These are phyloP conservation scores for Salicornia ramosissima DNA, from an alignment of 148 eudicot genomes.

Conservation along the genomic window DNA sequence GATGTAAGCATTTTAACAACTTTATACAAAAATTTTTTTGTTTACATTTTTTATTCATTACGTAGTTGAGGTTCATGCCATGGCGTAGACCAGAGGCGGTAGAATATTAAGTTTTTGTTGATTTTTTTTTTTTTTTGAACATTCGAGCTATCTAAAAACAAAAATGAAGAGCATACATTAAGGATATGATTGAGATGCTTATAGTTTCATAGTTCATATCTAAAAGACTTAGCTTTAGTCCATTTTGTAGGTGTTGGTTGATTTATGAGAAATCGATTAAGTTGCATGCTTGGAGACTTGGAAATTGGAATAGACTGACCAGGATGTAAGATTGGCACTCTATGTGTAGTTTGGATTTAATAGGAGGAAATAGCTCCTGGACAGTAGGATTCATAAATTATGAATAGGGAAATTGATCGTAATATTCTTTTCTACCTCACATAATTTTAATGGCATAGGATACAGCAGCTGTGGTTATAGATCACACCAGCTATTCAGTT, in stretches of 20 bases:
- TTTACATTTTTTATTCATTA: too few species aligned
- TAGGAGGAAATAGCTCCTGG: background rate
- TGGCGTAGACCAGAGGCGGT: background rate
- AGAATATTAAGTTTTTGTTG: background rate
- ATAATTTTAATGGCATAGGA: conserved; percentile 33
- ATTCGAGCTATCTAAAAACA: too few species aligned
- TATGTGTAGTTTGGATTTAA: background rate
- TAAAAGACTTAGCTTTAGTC: background rate
- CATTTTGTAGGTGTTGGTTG: background rate
- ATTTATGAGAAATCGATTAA: background rate
- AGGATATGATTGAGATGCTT: too few species aligned
- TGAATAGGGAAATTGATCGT: background rate
- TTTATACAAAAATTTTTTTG: too few species aligned
- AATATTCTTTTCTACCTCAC: background rate
- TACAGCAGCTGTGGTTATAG: conserved; percentile 53
- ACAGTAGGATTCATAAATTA: background rate
- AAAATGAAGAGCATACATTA: too few species aligned
- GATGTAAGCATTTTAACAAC: conserved; percentile 31
- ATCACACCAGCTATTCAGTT: conserved; percentile 57
- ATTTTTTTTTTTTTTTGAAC: background rate
- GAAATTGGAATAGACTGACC: background rate
- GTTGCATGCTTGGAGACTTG: conserved; percentile 1
- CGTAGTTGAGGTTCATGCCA: too few species aligned
- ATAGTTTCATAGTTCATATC: background rate
- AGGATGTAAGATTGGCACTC: background rate